Evolutionary conservation across 345 rosid species (phyloP).

Genomic region (Ceriops decandra): DNA sequence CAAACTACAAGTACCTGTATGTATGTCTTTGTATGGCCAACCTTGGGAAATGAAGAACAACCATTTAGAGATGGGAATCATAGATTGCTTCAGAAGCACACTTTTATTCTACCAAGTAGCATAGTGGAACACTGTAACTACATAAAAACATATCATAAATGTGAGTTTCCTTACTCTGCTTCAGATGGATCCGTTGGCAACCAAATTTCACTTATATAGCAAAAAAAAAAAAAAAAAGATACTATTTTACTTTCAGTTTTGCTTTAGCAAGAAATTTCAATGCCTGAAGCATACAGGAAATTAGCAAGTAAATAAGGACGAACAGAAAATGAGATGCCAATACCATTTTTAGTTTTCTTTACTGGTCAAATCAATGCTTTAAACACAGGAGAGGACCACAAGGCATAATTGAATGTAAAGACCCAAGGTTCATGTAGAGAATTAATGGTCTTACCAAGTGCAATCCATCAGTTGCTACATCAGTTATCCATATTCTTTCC

Average conservation of each 20-base stretch:
- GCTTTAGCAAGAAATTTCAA: too few species aligned
- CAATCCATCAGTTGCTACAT: slow-evolving; percentile 74
- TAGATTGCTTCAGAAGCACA: not conserved
- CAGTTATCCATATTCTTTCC: slow-evolving; percentile 96
- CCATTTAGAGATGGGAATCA: not conserved
- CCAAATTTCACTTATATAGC: too few species aligned
- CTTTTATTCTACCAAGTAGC: not conserved
- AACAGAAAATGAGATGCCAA: not conserved
- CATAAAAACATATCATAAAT: not conserved
- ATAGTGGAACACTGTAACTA: not conserved
- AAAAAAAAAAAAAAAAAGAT: too few species aligned
- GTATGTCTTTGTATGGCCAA: slow-evolving; percentile 90
- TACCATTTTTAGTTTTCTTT: not conserved
- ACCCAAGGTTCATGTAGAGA: not conserved
- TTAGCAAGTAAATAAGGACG: not conserved
- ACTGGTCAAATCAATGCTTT: not conserved
- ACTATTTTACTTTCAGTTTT: too few species aligned
- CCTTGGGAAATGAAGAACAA: slow-evolving; percentile 40
- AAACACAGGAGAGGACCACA: not conserved
- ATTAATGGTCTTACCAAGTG: slow-evolving; percentile 59
- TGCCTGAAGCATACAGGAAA: too few species aligned
- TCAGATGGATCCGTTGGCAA: too few species aligned
- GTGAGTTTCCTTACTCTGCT: not conserved
- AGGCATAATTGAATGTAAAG: not conserved
- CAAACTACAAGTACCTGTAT: slow-evolving; percentile 74